These are phyloP conservation scores for Cardamine chenopodiifolia DNA, from an alignment of 345 rosid species.

Conservation along the genomic window DNA sequence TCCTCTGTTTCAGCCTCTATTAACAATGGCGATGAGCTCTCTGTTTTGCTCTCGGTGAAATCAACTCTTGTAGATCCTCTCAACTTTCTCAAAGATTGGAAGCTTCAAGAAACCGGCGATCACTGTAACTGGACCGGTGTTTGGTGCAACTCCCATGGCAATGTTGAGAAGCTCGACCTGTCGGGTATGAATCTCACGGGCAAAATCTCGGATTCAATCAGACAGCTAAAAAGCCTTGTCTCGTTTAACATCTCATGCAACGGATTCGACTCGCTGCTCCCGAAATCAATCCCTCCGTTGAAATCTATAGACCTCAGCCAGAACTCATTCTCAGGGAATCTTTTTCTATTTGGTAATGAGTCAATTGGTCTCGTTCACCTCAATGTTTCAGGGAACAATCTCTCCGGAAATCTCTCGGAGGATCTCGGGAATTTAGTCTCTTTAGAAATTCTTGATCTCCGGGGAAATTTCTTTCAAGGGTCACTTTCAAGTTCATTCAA, in stretches of 20 bases:
- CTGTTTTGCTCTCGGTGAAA: constrained; percentile 62
- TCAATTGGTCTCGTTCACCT: constrained; percentile 57
- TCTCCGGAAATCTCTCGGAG: constrained; percentile 70
- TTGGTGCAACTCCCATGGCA: constrained; percentile 64
- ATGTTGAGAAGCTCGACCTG: constrained; percentile 72
- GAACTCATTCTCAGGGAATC: constrained; percentile 59
- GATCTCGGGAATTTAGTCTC: constrained; percentile 68
- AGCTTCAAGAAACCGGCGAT: constrained; percentile 39
- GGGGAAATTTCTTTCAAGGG: constrained; percentile 87
- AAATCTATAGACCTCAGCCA: constrained; percentile 69
- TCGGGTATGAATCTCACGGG: constrained; percentile 84
- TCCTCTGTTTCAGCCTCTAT: constrained; percentile 47
- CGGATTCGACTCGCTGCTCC: constrained; percentile 54
- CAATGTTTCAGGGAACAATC: constrained; percentile 86
- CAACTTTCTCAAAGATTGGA: constrained; percentile 71
- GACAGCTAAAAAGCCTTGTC: constrained; percentile 51
- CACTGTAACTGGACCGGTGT: constrained; percentile 93
- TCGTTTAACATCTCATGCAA: constrained; percentile 81
- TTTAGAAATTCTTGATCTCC: constrained; percentile 74
- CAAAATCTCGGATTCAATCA: constrained; percentile 59
- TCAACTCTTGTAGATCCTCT: constrained; percentile 63
- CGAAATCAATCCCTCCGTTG: constrained; percentile 58
- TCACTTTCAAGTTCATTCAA: constrained; percentile 65
- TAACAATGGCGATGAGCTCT: constrained; percentile 49
- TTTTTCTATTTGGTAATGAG: constrained; percentile 59